Percentiles rank a stretch among this genome's conserved stretches.
These are phyloP conservation scores for Colletotrichum higginsianum DNA, from an alignment of 2,329 filamentous ascomycete species.

Conservation along the genomic window DNA sequence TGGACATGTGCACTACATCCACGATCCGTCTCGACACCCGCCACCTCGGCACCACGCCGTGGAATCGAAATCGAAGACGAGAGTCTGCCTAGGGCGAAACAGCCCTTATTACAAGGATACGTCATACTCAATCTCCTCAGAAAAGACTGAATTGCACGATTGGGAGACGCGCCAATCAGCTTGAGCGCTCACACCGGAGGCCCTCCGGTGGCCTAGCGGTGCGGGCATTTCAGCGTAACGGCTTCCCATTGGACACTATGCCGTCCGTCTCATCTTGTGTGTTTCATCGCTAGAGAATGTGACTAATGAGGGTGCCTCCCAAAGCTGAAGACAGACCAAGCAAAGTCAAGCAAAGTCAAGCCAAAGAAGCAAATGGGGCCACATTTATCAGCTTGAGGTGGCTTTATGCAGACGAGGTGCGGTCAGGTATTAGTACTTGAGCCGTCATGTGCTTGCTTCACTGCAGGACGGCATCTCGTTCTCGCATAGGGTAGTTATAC, in stretches of 20 bases:
- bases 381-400: background rate
- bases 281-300: background rate
- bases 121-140: background rate
- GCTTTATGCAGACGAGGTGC: background rate
- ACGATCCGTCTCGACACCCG: background rate
- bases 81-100: background rate
- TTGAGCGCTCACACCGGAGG: too few relatives aligned
- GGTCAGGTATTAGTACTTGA: background rate
- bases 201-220: background rate
- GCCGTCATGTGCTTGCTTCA: too few relatives aligned
- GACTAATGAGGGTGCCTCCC: background rate
- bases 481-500: too few relatives aligned
- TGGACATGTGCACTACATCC: background rate
- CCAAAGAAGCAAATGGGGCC: too few relatives aligned
- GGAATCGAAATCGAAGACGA: background rate
- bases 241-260: conserved; percentile 1
- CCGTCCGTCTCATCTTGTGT: background rate
- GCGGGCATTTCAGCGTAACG: background rate
- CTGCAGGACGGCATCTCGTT: too few relatives aligned
- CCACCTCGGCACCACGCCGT: background rate
- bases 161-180: too few relatives aligned
- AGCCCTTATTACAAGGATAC: background rate
- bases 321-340: background rate
- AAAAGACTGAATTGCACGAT: too few relatives aligned
- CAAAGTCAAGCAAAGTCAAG: too few relatives aligned